A percentile compares a stretch with the other conserved stretches of the same genome.
phyloP scores from a whole-genome alignment of 1,284 basidiomycete genomes.

The Leccinum fuscescens region DNA sequence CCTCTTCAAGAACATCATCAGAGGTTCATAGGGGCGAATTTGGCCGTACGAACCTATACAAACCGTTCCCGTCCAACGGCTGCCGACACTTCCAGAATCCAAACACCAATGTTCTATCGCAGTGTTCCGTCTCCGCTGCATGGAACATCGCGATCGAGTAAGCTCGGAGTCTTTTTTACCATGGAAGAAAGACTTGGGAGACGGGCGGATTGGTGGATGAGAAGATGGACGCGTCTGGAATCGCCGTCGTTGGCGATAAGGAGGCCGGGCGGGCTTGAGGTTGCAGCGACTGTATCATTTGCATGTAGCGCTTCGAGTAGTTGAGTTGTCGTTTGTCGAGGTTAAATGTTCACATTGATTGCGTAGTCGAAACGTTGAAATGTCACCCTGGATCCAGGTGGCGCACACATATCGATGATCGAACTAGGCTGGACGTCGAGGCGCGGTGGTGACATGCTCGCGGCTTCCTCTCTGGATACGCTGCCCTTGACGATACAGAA shows the following conservation, averaged over 20 bases:
- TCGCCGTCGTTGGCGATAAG: slow-evolving; percentile 92
- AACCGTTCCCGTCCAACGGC: slow-evolving; percentile 84
- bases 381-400: slow-evolving; percentile 94
- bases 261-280: slow-evolving; percentile 72
- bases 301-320: slow-evolving; percentile 86
- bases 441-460: slow-evolving; percentile 97
- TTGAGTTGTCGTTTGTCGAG: slow-evolving; percentile 70
- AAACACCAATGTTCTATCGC: slow-evolving; percentile 84
- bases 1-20: slow-evolving; percentile 48
- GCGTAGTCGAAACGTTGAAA: neutral
- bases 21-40: neutral
- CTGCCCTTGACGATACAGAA: slow-evolving; percentile 67
- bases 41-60: slow-evolving; percentile 68
- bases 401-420: slow-evolving; percentile 99
- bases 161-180: slow-evolving; percentile 56
- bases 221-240: slow-evolving; percentile 91
- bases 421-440: slow-evolving; percentile 83
- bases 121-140: slow-evolving; percentile 97
- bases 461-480: slow-evolving; percentile 94
- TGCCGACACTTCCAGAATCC: slow-evolving; percentile 89
- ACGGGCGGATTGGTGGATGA: slow-evolving; percentile 94
- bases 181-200: slow-evolving; percentile 90
- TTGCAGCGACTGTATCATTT: slow-evolving; percentile 56
- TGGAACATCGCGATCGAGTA: slow-evolving; percentile 96
- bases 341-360: neutral